A percentile compares a stretch with the other conserved stretches of the same genome.
These are phyloP conservation scores for Helichrysum umbraculigerum DNA, from an alignment of 129 eudicot species.

Conservation along the genomic window DNA sequence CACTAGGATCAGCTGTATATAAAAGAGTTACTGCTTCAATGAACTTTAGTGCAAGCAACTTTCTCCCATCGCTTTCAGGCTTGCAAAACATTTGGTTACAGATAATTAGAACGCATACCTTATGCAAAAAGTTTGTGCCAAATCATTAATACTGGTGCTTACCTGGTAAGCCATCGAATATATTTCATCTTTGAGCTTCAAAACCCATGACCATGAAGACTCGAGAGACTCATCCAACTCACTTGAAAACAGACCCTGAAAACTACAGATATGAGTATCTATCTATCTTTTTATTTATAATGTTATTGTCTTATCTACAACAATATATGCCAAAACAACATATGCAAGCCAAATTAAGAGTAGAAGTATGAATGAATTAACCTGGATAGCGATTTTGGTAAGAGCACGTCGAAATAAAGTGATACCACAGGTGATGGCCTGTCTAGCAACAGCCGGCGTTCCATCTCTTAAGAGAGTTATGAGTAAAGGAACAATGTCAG, in stretches of 20 bases:
- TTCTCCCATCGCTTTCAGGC: conserved; percentile 84
- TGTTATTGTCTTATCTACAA: neutral
- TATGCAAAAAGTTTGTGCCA: conserved; percentile 12
- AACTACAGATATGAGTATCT: conserved; percentile 20
- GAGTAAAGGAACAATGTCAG: conserved; percentile 73
- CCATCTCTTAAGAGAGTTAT: conserved; percentile 64
- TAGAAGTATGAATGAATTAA: conserved; percentile 10
- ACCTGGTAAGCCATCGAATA: conserved; percentile 84
- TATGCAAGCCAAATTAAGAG: neutral
- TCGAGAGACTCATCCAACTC: conserved; percentile 64
- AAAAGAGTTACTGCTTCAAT: conserved; percentile 75
- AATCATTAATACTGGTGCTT: conserved; percentile 20
- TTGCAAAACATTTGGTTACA: conserved; percentile 27
- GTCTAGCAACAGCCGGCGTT: conserved; percentile 95
- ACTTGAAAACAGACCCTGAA: conserved; percentile 75
- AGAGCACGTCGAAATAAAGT: conserved; percentile 62
- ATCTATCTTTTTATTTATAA: neutral
- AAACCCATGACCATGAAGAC: conserved; percentile 75
- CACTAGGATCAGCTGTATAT: conserved; percentile 88
- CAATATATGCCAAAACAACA: no score
- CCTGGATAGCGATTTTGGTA: conserved; percentile 69
- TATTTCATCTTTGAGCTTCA: conserved; percentile 80
- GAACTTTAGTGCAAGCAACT: conserved; percentile 85
- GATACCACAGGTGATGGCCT: conserved; percentile 69
- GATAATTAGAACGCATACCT: conserved; percentile 27